Percentiles rank a stretch among this genome's conserved stretches.
phyloP scores from a whole-genome alignment of 2,329 filamentous ascomycete genomes.

The Penicillium freii region DNA sequence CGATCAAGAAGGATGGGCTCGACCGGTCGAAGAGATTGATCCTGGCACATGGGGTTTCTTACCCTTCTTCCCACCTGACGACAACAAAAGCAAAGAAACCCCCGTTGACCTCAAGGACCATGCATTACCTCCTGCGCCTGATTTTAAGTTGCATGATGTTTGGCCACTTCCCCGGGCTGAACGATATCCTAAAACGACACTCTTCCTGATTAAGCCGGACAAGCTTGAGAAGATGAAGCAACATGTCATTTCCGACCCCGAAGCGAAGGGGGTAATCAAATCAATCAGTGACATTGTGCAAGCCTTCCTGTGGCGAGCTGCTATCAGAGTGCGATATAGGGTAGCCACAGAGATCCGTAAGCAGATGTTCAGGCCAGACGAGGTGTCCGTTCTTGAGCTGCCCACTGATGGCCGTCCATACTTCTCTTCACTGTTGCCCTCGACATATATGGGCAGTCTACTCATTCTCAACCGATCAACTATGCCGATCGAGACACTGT shows the following conservation, averaged over 20 bases:
- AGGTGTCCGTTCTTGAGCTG: neutral
- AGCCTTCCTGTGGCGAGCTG: neutral
- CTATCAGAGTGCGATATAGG: neutral
- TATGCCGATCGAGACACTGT: neutral
- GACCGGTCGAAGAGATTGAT: neutral
- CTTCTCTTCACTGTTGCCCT: neutral
- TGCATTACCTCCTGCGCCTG: neutral
- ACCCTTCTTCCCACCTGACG: neutral
- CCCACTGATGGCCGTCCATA: neutral
- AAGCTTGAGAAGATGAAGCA: neutral
- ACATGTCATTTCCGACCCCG: neutral
- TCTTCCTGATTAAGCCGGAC: neutral
- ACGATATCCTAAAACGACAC: neutral
- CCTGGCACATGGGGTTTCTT: neutral
- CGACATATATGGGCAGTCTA: neutral
- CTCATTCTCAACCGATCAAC: neutral
- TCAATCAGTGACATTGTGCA: neutral
- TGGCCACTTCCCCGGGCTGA: neutral
- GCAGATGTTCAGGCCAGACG: neutral
- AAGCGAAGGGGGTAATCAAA: neutral
- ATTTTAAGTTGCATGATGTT: neutral
- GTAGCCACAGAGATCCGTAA: neutral
- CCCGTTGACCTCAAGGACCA: neutral
- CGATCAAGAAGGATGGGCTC: neutral
- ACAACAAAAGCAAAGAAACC: neutral